Base-by-base conservation (phyloP, 2,329 filamentous ascomycete genomes). In the Parafenestella ontariensis region DNA sequence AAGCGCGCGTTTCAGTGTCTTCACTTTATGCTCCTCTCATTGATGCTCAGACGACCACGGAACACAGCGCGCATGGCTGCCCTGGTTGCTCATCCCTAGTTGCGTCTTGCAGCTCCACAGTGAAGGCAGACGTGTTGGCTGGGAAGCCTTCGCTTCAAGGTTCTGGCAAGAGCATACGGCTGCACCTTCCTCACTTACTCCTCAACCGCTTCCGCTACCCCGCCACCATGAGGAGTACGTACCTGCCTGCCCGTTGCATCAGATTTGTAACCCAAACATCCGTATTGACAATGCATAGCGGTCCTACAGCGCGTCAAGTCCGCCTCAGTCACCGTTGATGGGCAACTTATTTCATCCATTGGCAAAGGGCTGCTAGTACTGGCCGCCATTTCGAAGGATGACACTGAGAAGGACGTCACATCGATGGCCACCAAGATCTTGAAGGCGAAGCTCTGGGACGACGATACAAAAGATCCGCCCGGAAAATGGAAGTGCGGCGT, bases 251-350 rank as follows among this genome's bases (percentile, higher is more conserved):
- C 62, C 57, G 23, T 52, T 34, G 52, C 60, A 36, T 48, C 58
- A 42, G 18, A 61, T 28, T 46, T 50, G 47, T 39, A 24, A 31
- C 56, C 54, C 54, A 65, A 56, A 74, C 64, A 5, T n/a, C 13
- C 3, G 31, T 17, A 34, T n/a, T 56, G 46, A 65, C 55, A 48
- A 54, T 55, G 48, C 48, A 45, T 48, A 97, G 95, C 92, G 49
- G 91, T 99, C 56, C 81, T 98, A 48, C 95, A 99, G 78, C 87
- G 95, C 62, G 95, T 99, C 46, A 87, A 96, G 56, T 98, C 93
- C 39, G 94, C 94, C 56, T 97, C 94, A 7, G 95, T 99, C 67
- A 95, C 92, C 1, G 94, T 99, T 47, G 93, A 99, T 72, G 89
- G 91, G 71, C 84, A 96, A 73, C 80, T 96, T 26, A 85, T 99